These are phyloP conservation scores for Radiomyces spectabilis DNA, from an alignment of 192 early-diverging fungal genomes.

Conservation along the genomic window DNA sequence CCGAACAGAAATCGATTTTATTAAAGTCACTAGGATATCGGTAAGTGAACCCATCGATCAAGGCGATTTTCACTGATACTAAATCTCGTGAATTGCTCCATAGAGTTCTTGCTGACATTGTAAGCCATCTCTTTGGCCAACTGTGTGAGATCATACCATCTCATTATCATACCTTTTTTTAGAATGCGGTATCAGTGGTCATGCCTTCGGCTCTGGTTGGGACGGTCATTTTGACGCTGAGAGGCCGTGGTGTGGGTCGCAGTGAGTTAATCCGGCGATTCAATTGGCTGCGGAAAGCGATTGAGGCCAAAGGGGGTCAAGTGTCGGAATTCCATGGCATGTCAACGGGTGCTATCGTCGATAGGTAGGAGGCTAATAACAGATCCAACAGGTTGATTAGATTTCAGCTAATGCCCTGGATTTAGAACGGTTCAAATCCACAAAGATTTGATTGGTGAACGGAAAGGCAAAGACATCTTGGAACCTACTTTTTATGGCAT, in stretches of 20 bases:
- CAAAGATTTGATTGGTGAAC: constrained; percentile 67
- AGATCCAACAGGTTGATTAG: background rate
- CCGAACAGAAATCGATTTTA: constrained; percentile 31
- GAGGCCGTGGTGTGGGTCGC: constrained; percentile 62
- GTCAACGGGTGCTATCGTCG: constrained; percentile 65
- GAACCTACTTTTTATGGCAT: constrained; percentile 77
- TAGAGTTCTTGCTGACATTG: constrained; percentile 50
- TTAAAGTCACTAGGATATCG: constrained; percentile 69
- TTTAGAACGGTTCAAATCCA: constrained; percentile 55
- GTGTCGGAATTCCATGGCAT: constrained; percentile 74
- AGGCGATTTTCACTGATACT: background rate
- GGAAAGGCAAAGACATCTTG: constrained; percentile 67
- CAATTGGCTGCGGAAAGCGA: constrained; percentile 58
- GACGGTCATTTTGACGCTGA: constrained; percentile 72
- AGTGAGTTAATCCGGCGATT: constrained; percentile 69
- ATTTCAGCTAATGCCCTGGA: background rate
- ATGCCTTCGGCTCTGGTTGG: constrained; percentile 85
- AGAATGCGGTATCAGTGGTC: constrained; percentile 69
- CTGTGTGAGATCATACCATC: background rate
- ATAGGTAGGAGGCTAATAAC: constrained; percentile 37
- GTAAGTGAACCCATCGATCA: constrained; percentile 10
- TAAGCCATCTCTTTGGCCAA: constrained; percentile 17
- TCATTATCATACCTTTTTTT: background rate
- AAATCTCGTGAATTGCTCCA: background rate
- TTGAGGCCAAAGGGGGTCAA: constrained; percentile 60